Base-by-base conservation (phyloP, 768 basidiomycete genomes). In the Mycena chlorophos region DNA sequence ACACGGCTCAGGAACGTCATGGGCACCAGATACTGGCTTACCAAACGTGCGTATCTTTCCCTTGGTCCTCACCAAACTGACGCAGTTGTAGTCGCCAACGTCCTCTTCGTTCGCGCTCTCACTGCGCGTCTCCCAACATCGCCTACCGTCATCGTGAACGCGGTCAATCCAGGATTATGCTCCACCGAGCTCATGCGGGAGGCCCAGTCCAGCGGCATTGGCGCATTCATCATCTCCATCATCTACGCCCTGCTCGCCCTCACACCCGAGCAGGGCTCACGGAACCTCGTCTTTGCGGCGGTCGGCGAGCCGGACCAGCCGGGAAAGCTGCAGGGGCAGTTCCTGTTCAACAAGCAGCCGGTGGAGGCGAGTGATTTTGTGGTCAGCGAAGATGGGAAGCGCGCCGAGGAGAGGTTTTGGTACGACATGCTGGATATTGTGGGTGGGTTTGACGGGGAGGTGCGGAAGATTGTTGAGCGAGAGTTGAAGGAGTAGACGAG, bases 81-180 rank as follows among this genome's bases (percentile, higher is more conserved):
- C 40, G 52, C 39, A 39, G 26, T 27, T 26, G 13, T 40, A 78
- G 76, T 78, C 16, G 62, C 77, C 37, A 72, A 75, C 45, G 40
- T 78, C 5, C 60, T 76, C 30, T 76, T 78, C 58, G 66, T 62
- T 31, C 76, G 72, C 16, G 69, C 69, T 3, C 61, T 80, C 2
- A 64, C 60, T 13, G 67, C 66, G 10, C 66, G 64, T 25, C 65
- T 78, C 22, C 38, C 63, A 2, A 23, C 60, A 49, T 55, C 61
- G 19, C 10, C 51, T 0, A 52, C 69, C 0, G 50, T 77, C 19
- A 72, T 74, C 25, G 68, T 73, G 49, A 68, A 69, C 52, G 49
- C 68, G 20, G 66, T 74, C 31, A 71, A 74, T 47, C 79, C 78
- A 22, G 77, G 77, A 1, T 75, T 69, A 58, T 76, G 76, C 63